Evolutionary conservation across 257 asterid genomes (phyloP).

Genomic region (Prunella vulgaris): DNA sequence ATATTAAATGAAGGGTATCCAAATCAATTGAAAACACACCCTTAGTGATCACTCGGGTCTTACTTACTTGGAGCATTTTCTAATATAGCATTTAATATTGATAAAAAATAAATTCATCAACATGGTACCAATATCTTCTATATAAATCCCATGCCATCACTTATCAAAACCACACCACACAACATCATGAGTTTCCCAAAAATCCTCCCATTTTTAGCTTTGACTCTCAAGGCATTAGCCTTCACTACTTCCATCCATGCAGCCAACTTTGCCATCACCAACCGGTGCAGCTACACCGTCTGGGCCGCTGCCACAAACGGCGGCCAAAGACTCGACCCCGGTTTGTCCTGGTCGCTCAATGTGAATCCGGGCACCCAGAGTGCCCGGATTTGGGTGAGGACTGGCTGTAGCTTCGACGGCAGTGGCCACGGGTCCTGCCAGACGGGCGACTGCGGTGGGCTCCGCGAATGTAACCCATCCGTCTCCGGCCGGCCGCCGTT

Average conservation of each 20-base stretch:
- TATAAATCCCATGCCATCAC: too few species aligned
- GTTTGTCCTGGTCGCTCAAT: slow-evolving; percentile 27
- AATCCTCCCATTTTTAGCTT: not conserved
- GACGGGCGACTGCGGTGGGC: slow-evolving; percentile 23
- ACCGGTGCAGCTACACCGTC: slow-evolving; percentile 29
- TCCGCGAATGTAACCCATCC: too few species aligned
- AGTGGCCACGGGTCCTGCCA: slow-evolving; percentile 21
- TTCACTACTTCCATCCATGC: not conserved
- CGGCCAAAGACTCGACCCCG: slow-evolving; percentile 27
- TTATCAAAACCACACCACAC: too few species aligned
- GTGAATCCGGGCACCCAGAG: slow-evolving; percentile 31
- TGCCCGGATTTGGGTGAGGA: slow-evolving; percentile 31
- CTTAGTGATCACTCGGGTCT: too few species aligned
- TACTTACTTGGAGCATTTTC: too few species aligned
- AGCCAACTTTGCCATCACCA: slow-evolving; percentile 24
- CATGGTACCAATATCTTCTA: too few species aligned
- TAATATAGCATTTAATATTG: too few species aligned
- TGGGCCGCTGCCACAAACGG: slow-evolving; percentile 35
- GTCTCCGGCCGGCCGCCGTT: slow-evolving; percentile 30
- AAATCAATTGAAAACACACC: too few species aligned
- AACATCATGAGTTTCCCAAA: slow-evolving; percentile 2
- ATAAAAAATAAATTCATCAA: too few species aligned
- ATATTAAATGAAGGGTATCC: too few species aligned
- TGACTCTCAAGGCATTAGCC: not conserved
- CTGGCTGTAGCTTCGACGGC: slow-evolving; percentile 26